Conservation (phyloP, 2,329 filamentous ascomycete species). For the Penicillium italicum region DNA sequence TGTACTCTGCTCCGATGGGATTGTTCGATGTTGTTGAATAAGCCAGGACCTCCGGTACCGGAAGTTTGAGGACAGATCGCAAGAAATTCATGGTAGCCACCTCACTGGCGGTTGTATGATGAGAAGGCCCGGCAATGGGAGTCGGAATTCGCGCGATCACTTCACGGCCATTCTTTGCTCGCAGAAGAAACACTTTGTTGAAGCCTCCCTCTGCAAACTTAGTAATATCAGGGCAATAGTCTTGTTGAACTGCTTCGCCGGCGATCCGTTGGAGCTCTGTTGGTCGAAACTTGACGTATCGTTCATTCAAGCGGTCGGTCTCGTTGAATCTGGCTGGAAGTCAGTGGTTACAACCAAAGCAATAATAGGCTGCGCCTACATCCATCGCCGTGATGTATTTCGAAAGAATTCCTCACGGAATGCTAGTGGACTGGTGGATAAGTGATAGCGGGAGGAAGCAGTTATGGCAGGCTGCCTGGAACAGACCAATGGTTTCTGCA, state of each 20-base stretch:
- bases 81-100: constrained; percentile 29
- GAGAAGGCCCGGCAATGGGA: constrained; percentile 25
- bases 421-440: constrained; percentile 11
- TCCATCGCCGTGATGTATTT: background rate
- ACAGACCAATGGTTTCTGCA: constrained; percentile 4
- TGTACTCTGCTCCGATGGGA: constrained; percentile 41
- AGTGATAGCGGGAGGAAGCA: background rate
- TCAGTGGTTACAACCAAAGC: background rate
- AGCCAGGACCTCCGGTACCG: constrained; percentile 37
- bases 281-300: constrained; percentile 23
- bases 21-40: constrained; percentile 38
- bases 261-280: constrained; percentile 24
- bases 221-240: constrained; percentile 17
- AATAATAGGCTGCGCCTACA: background rate
- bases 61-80: constrained; percentile 28
- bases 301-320: constrained; percentile 16
- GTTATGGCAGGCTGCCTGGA: background rate
- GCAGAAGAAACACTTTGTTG: constrained; percentile 30
- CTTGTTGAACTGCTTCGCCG: constrained; percentile 20
- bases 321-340: constrained; percentile 19
- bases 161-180: constrained; percentile 22
- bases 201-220: constrained; percentile 28
- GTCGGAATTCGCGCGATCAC: constrained; percentile 30
- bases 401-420: constrained; percentile 17
- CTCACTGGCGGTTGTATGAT: constrained; percentile 28